phyloP scores from a whole-genome alignment of 306 rosid genomes.

The Luffa aegyptiaca region DNA sequence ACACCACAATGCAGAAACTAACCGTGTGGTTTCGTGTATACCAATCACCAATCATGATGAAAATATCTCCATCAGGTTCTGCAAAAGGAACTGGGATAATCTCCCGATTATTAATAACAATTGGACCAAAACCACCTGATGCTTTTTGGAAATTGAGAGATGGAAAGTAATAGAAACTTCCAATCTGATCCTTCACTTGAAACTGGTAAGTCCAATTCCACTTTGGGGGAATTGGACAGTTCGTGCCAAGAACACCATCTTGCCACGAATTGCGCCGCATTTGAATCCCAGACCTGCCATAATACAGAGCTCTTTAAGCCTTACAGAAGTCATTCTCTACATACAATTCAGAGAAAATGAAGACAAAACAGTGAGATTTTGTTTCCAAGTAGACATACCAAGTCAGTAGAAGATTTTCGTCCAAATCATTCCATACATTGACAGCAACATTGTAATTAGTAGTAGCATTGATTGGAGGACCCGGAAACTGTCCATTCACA shows the following conservation, averaged over 20 bases:
- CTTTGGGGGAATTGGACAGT: slow-evolving; percentile 78
- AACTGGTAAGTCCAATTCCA: slow-evolving; percentile 91
- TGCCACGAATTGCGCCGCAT: slow-evolving; percentile 81
- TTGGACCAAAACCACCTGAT: slow-evolving; percentile 82
- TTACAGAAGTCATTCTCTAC: not conserved
- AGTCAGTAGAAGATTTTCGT: slow-evolving; percentile 58
- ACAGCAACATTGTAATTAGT: slow-evolving; percentile 59
- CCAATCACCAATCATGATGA: slow-evolving; percentile 80
- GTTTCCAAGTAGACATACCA: slow-evolving; percentile 36
- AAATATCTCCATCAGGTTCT: slow-evolving; percentile 62
- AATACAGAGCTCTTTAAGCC: not conserved
- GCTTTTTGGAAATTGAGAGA: slow-evolving; percentile 72
- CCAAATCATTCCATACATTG: slow-evolving; percentile 60
- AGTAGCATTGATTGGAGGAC: slow-evolving; percentile 57
- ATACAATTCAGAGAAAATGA: not conserved
- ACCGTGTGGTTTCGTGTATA: slow-evolving; percentile 54
- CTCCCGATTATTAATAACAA: slow-evolving; percentile 50
- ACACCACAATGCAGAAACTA: slow-evolving; percentile 14
- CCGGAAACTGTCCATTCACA: slow-evolving; percentile 63
- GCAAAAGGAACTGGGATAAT: slow-evolving; percentile 51
- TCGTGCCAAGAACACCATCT: slow-evolving; percentile 81
- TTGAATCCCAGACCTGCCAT: slow-evolving; percentile 68
- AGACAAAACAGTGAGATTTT: not conserved
- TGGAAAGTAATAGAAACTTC: slow-evolving; percentile 88
- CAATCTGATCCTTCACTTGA: slow-evolving; percentile 96